Percentiles rank a stretch among this genome's conserved stretches.
Conservation (phyloP, 352 stramenopile genomes). For the Globisporangium lucens region DNA sequence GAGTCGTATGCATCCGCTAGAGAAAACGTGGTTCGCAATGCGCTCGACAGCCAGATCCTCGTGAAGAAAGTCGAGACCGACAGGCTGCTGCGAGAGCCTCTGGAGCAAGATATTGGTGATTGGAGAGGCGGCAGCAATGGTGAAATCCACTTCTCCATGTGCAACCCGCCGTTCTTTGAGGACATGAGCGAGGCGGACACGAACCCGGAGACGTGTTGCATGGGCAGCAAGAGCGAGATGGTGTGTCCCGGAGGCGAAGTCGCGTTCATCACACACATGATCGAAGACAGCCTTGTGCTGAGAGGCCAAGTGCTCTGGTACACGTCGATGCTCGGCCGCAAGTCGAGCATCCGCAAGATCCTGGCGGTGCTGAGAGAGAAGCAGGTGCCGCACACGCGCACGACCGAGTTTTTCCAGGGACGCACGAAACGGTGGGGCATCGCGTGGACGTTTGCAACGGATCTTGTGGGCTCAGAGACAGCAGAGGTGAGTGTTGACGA, state of each 20-base stretch:
- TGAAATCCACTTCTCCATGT: slow-evolving; percentile 93
- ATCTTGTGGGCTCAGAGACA: slow-evolving; percentile 22
- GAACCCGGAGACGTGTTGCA: slow-evolving; percentile 72
- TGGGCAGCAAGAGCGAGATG: slow-evolving; percentile 80
- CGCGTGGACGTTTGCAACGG: slow-evolving; percentile 85
- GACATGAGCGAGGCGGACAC: slow-evolving; percentile 69
- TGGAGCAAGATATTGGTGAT: slow-evolving; percentile 21
- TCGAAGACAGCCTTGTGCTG: slow-evolving; percentile 87
- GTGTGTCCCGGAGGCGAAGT: slow-evolving; percentile 91
- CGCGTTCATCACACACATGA: slow-evolving; percentile 92
- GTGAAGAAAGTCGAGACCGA: slow-evolving; percentile 44
- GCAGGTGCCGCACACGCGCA: slow-evolving; percentile 70
- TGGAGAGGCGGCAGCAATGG: background rate
- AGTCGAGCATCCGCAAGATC: slow-evolving; percentile 89
- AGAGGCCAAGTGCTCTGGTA: slow-evolving; percentile 89
- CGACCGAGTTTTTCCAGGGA: slow-evolving; percentile 94
- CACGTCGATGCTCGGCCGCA: slow-evolving; percentile 93
- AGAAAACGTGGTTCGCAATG: slow-evolving; percentile 89
- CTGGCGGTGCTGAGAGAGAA: slow-evolving; percentile 75
- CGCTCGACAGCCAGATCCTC: slow-evolving; percentile 59
- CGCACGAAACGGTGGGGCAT: slow-evolving; percentile 93
- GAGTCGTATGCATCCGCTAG: slow-evolving; percentile 76
- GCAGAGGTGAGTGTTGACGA: slow-evolving; percentile 32
- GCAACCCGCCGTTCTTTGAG: slow-evolving; percentile 96
- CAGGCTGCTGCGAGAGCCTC: slow-evolving; percentile 45